Evolutionary conservation across 2,329 filamentous ascomycete species (phyloP), one percentile per base, ranked within the genome.

Genomic region (Cytospora leucostoma): DNA sequence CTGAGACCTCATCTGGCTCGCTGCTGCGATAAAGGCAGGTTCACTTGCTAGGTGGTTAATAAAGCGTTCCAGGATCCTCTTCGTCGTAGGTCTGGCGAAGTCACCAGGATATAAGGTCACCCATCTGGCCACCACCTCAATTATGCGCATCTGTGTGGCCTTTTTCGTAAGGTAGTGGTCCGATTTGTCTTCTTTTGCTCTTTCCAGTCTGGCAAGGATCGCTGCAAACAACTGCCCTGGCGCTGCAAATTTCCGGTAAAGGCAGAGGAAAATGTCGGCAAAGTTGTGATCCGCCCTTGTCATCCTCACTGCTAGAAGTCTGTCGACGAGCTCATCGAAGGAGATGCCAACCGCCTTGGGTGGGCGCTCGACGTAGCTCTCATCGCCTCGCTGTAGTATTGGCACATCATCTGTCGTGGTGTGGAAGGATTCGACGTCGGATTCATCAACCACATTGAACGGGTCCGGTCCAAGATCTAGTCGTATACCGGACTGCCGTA

Each of bases 231-330:
- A 82, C 67, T 89, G 84, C 11, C 85, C 84, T 0, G 95, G 95
- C 2, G 93, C 86, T 4, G 92, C 90, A 73, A 99, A 98, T 74
- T 95, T 96, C 66, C 95, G 89, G 76, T 98, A 98, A 15, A 98
- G 80, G 67, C 94, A 97, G 35, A 98, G 81, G 71, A 98, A 98
- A 19, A 96, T 88, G 52, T 93, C 87, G 1, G 86, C 85, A 72
- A 97, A 99, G 74, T 97, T 97, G 63, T 85, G 84, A 72, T 98
- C 95, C n/a, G 88, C 84, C 72, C 92, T 93, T 34, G 91, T 93
- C 78, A 94, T 88, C 40, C 91, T 91, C 66, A 91, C 85, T 0
- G 88, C 84, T 32, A 98, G 82, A 49, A 99, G 82, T n/a, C 93
- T 89, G 75, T 97, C 92, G 21, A 98, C 92, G 5, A 95, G 79